Evolutionary conservation across 2,329 filamentous ascomycete species (phyloP), one percentile per base, ranked within the genome.

Genomic region (Colletotrichum incanum): DNA sequence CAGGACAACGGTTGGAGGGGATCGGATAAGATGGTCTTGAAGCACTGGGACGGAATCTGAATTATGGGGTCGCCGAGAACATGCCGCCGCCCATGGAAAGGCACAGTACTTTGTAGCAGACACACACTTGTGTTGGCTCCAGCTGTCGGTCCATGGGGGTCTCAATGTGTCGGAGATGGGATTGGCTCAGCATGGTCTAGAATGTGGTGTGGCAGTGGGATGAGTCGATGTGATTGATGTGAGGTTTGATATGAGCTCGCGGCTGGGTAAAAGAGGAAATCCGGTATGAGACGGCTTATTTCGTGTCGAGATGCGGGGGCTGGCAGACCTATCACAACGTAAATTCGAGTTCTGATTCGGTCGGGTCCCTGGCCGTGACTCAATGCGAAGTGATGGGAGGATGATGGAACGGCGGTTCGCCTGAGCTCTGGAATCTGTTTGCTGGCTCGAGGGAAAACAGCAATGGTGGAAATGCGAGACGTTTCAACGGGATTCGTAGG

Each of bases 341-440:
- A 34, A 6, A 18, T 26, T 23, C 45, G 47, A 26, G 28, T 23
- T 73, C 55, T 61, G 41, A 67, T 71, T 73, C 41, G 67, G 47
- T 62, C 7, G 20, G 7, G 18, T 45, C 50, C 67, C 67, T 61
- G 41, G 67, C 43, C 34, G 66, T 64, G 70, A 70, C 59, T 65
- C 70, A 70, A 61, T 71, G 55, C 71, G 58, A 70, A 67, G 43
- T 67, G 60, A 73, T 67, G 61, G 45, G 28, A 71, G 55, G 31
- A 58, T 73, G 67, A 52, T 71, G 67, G 37, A 60, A 41, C 43
- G 52, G 50, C 49, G 65, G 43, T 60, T 69, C 45, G 65, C 37
- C 43, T 20, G 9, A 43, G 64, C 68, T 59, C 68, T 52, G 43
- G 34, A 71, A 41, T 62, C 50, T 26, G 16, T 31, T 31, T 56